Evolutionary conservation across 2,329 filamentous ascomycete genomes (phyloP).

Genomic region (Ceratocystis diversiconidia): DNA sequence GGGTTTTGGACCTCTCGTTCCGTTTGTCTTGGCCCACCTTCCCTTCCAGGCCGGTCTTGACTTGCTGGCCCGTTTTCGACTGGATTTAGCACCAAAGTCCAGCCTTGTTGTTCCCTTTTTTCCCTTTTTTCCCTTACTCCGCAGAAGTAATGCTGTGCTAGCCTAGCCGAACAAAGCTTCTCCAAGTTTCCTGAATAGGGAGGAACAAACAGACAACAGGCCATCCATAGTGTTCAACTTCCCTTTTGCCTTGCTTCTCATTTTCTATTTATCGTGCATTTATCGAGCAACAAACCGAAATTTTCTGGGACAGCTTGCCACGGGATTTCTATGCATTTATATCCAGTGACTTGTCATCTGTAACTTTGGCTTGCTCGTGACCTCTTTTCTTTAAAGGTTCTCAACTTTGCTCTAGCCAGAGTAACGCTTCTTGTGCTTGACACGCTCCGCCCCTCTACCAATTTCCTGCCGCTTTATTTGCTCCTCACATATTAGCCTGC

Average conservation of each 20-base stretch:
- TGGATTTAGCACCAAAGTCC: neutral
- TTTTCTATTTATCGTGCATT: neutral
- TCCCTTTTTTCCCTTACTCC: neutral
- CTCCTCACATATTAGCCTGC: neutral
- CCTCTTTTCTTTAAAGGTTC: neutral
- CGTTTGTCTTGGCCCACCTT: neutral
- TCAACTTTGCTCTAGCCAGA: neutral
- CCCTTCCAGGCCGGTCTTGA: neutral
- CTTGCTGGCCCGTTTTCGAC: neutral
- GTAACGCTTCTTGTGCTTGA: neutral
- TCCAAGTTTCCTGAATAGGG: conserved; percentile 8
- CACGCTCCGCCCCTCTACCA: neutral
- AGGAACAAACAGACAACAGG: neutral
- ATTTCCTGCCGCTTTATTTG: neutral
- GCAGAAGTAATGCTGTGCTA: neutral
- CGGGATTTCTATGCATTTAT: neutral
- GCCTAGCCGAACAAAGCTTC: neutral
- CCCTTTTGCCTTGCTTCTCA: neutral
- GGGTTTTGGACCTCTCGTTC: neutral
- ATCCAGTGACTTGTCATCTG: neutral
- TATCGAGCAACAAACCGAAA: neutral
- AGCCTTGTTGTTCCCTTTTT: conserved; percentile 1
- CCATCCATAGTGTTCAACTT: neutral
- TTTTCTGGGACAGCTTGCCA: neutral
- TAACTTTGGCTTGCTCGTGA: neutral